A percentile compares a stretch with the other conserved stretches of the same genome.
Evolutionary conservation across 768 basidiomycete species (phyloP).

Genomic region (Mycena polygramma): DNA sequence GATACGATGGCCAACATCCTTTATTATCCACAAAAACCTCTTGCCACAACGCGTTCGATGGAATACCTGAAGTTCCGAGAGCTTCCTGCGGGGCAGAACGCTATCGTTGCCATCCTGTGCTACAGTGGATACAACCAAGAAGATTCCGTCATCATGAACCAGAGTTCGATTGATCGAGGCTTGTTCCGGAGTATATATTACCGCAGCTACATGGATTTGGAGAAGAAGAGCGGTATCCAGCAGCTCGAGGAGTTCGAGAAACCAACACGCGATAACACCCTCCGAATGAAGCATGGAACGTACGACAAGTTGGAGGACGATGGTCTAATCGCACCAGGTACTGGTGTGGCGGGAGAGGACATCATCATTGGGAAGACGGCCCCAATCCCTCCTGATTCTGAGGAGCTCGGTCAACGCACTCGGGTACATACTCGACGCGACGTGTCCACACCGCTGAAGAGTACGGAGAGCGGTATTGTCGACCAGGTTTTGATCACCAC

Average conservation of each 20-base stretch:
- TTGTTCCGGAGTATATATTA: conserved; percentile 99
- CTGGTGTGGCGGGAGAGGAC: conserved; percentile 95
- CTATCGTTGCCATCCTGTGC: conserved; percentile 97
- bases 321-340: conserved; percentile 95
- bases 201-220: conserved; percentile 97
- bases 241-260: conserved; percentile 97
- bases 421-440: conserved; percentile 93
- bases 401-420: conserved; percentile 97
- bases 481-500: conserved; percentile 98
- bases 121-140: conserved; percentile 99
- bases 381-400: conserved; percentile 95
- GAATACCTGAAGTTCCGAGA: conserved; percentile 99
- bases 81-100: conserved; percentile 98
- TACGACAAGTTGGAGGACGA: conserved; percentile 99
- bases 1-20: conserved; percentile 99
- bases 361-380: conserved; percentile 99
- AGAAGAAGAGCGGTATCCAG: conserved; percentile 95
- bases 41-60: conserved; percentile 99
- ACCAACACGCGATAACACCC: conserved; percentile 91
- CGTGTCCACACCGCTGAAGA: conserved; percentile 97
- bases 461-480: conserved; percentile 97
- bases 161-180: conserved; percentile 97
- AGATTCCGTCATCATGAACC: conserved; percentile 99
- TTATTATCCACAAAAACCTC: conserved; percentile 99
- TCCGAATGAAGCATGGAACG: conserved; percentile 97